Evolutionary conservation across 1,139 yeast genomes (phyloP), one percentile per base, ranked within the genome.

Genomic region (Saccharomyces hybrid): DNA sequence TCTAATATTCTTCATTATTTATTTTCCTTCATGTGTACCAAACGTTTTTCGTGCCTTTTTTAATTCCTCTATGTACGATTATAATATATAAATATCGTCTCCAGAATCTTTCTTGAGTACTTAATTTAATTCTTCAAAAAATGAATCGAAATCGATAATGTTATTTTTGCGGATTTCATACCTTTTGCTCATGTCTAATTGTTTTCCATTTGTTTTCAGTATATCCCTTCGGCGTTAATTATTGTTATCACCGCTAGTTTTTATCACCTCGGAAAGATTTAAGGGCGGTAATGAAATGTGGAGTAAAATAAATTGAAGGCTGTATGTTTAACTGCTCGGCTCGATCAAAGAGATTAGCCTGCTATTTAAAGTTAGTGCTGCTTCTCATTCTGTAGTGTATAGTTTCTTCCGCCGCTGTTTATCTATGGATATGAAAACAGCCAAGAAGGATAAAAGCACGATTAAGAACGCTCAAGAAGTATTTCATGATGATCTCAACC

Each of bases 401-500:
- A 27, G 28, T 27, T 27, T 27, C 28, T 27, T n/a, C 41, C n/a
- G n/a, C 6, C 5, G 14, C 7, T 31, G 14, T 14, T 47, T 32
- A 5, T 5, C 13, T 16, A 5, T 20, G 26, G 3, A 23, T 9
- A 46, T 46, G 5, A 7, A 44, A 49, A 23, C 2, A 16, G 1
- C 5, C 9, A 20, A 4, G 5, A 42, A 20, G 20, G 16, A 11
- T 49, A 25, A 11, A 8, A 38, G 9, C 5, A 38, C 42, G 5
- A 38, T 38, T 38, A 11, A 11, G 9, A 38, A 7, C 7, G 14
- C 13, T 13, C 4, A 16, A 9, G 23, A 38, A 16, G 5, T 7
- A 16, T 27, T 8, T 30, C 4, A 34, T 9, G 13, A 41, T 54
- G 52, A 41, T 28, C n/a, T 46, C 54, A 13, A 44, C 54, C 1